These are phyloP conservation scores for Thelephora terrestris DNA, from an alignment of 1,284 basidiomycete species.

Conservation along the genomic window DNA sequence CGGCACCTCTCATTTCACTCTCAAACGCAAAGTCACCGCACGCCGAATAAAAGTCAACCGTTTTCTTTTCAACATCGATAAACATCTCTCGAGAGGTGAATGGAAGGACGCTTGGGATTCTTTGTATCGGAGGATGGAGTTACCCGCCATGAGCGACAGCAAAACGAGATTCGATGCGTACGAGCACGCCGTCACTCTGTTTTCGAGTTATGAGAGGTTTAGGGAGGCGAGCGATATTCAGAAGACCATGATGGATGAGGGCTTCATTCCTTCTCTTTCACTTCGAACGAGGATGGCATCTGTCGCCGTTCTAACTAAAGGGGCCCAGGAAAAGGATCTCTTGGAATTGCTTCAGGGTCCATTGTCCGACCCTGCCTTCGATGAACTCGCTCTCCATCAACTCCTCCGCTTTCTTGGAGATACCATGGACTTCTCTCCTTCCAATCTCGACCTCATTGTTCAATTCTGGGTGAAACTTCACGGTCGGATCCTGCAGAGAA, in stretches of 20 bases:
- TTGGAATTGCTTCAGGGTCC: slow-evolving; percentile 16
- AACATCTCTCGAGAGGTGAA: not conserved
- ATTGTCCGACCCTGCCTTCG: slow-evolving; percentile 25
- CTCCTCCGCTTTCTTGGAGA: slow-evolving; percentile 31
- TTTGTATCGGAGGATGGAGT: not conserved
- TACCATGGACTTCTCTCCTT: slow-evolving; percentile 18
- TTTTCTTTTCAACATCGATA: not conserved
- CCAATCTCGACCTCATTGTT: slow-evolving; percentile 26
- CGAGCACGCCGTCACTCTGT: slow-evolving; percentile 25
- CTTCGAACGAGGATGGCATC: slow-evolving; percentile 33
- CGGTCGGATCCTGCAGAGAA: slow-evolving; percentile 22
- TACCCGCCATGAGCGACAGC: slow-evolving; percentile 6
- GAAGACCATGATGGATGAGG: slow-evolving; percentile 30
- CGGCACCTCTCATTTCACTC: not conserved
- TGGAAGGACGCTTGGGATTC: not conserved
- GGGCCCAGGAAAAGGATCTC: slow-evolving; percentile 14
- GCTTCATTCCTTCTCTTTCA: slow-evolving; percentile 25
- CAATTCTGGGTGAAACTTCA: slow-evolving; percentile 25
- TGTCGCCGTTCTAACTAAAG: slow-evolving; percentile 15
- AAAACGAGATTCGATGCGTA: slow-evolving; percentile 17
- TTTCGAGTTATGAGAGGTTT: slow-evolving; percentile 26
- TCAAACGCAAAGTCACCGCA: not conserved
- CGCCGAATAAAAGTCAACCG: not conserved
- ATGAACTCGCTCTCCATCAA: slow-evolving; percentile 28
- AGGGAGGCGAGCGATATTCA: slow-evolving; percentile 29